These are phyloP conservation scores for Cordyceps militaris DNA, from an alignment of 2,329 filamentous ascomycete species.

Conservation along the genomic window DNA sequence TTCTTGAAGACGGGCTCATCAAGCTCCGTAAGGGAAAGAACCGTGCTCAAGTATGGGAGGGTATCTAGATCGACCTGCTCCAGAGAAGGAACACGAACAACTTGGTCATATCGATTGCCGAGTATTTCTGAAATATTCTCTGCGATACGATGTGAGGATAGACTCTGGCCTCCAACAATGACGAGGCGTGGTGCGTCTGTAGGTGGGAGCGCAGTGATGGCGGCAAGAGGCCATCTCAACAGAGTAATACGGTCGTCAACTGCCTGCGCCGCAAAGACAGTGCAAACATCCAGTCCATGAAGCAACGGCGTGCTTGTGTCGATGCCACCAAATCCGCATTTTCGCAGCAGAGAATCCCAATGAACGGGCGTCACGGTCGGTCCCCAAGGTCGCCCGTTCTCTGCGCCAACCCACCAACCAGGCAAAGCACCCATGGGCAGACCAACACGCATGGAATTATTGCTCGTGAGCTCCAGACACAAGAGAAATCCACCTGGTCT, in stretches of 20 bases:
- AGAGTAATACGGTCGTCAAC: conserved; percentile 10
- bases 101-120: conserved; percentile 12
- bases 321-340: conserved; percentile 12
- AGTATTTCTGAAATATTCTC: conserved; percentile 1
- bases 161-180: background rate
- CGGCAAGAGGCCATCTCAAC: background rate
- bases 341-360: conserved; percentile 6
- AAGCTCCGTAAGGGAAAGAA: conserved; percentile 16
- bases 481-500: conserved; percentile 25
- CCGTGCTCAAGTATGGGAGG: conserved; percentile 8
- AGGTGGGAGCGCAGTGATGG: background rate
- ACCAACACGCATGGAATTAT: conserved; percentile 13
- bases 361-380: conserved; percentile 3
- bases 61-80: background rate
- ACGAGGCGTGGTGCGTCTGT: background rate
- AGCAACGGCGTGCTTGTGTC: background rate
- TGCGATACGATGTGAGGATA: background rate
- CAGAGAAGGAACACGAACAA: background rate
- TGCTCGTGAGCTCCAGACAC: conserved; percentile 19
- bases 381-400: conserved; percentile 16
- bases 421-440: conserved; percentile 21
- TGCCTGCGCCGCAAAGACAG: conserved; percentile 15
- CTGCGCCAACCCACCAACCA: conserved; percentile 24
- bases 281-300: background rate
- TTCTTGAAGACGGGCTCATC: conserved; percentile 21